Evolutionary conservation across 208 protist genomes (phyloP).

Genomic region (Trypanosomatidae sp.): DNA sequence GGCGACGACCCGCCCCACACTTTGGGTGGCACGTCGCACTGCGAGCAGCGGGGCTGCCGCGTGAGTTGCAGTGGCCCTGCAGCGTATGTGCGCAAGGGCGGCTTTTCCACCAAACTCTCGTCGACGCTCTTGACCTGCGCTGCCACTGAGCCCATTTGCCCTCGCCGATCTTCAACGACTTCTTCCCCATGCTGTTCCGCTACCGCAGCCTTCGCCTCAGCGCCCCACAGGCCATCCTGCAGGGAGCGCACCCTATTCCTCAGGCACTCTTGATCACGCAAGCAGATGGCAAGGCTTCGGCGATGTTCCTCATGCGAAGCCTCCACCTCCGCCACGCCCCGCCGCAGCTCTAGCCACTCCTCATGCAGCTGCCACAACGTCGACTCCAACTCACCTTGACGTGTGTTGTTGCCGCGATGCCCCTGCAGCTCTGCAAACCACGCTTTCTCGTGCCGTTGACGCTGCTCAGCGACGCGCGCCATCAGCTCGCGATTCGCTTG

Average conservation of each 20-base stretch:
- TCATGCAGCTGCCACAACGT: constrained; percentile 30
- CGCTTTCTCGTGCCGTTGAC: constrained; percentile 17
- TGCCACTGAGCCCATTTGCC: too few species aligned
- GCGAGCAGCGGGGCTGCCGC: constrained; percentile 24
- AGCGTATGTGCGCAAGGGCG: neutral
- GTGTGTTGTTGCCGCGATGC: constrained; percentile 14
- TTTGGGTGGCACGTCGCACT: constrained; percentile 13
- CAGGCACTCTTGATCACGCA: constrained; percentile 31
- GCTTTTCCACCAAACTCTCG: neutral
- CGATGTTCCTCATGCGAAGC: constrained; percentile 11
- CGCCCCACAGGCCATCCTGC: constrained; percentile 3
- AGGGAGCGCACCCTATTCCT: constrained; percentile 13
- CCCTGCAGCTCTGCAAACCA: constrained; percentile 29
- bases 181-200: neutral
- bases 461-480: constrained; percentile 24
- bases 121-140: neutral
- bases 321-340: constrained; percentile 22
- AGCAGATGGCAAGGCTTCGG: constrained; percentile 14
- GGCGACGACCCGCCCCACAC: constrained; percentile 15
- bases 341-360: constrained; percentile 30
- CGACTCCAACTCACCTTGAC: constrained; percentile 19
- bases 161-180: neutral
- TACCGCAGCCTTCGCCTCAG: neutral
- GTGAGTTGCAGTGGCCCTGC: neutral
- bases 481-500: constrained; percentile 28